Conservation (phyloP, 768 basidiomycete genomes). For the Naganishia randhawae region DNA sequence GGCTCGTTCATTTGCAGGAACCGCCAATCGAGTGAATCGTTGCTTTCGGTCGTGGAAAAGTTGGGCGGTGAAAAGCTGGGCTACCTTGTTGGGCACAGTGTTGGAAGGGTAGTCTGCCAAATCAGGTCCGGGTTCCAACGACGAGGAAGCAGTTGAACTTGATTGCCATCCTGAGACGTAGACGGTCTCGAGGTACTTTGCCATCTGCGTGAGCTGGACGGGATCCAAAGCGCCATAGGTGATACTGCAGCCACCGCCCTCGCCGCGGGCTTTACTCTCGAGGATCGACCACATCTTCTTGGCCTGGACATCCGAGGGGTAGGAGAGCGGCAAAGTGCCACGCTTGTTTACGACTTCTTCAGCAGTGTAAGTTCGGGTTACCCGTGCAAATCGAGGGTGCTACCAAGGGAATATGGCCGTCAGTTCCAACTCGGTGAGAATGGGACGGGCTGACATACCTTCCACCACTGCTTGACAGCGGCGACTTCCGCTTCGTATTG, state of each 20-base stretch:
- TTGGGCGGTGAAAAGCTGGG: constrained; percentile 95
- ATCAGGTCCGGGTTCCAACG: constrained; percentile 96
- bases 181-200: constrained; percentile 90
- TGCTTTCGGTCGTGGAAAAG: constrained; percentile 99
- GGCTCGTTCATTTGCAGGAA: constrained; percentile 34
- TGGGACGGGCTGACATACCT: constrained; percentile 56
- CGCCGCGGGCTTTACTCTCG: constrained; percentile 62
- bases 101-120: constrained; percentile 98
- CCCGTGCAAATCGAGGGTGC: constrained; percentile 79
- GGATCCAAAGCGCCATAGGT: constrained; percentile 99
- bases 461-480: constrained; percentile 85
- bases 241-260: constrained; percentile 59
- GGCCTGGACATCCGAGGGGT: constrained; percentile 76
- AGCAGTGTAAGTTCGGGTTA: constrained; percentile 88
- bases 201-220: constrained; percentile 98
- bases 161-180: constrained; percentile 88
- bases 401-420: constrained; percentile 47
- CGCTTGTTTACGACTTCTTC: constrained; percentile 90
- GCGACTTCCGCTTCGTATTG: constrained; percentile 76
- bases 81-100: constrained; percentile 97
- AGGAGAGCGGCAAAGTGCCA: constrained; percentile 76
- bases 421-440: not conserved
- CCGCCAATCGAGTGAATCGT: constrained; percentile 52
- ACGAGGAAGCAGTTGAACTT: constrained; percentile 85
- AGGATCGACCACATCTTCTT: constrained; percentile 82